These are phyloP conservation scores for Mortierella sp. DNA, from an alignment of 371 early-diverging fungal genomes.

Conservation along the genomic window DNA sequence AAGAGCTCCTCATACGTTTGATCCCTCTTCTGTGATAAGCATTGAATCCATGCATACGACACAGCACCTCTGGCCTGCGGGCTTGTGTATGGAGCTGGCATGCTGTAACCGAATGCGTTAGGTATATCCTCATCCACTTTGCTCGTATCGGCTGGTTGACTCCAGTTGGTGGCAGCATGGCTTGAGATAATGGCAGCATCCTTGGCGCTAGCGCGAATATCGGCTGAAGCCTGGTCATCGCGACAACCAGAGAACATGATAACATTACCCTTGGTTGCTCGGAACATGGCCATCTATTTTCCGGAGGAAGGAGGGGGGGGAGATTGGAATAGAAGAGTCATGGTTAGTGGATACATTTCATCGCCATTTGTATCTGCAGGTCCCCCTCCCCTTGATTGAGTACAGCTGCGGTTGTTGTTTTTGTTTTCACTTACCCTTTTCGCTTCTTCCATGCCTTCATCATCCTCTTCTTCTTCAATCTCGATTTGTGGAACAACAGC, in stretches of 20 bases:
- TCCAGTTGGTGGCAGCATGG: constrained; percentile 25
- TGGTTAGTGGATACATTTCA: neutral
- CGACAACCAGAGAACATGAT: constrained; percentile 66
- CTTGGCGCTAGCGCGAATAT: constrained; percentile 52
- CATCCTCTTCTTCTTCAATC: neutral
- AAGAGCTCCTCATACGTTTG: constrained; percentile 60
- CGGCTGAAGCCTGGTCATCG: constrained; percentile 68
- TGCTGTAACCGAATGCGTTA: constrained; percentile 48
- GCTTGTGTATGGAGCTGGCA: constrained; percentile 44
- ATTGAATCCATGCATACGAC: constrained; percentile 60
- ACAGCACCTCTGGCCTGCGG: constrained; percentile 60
- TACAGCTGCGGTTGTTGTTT: neutral
- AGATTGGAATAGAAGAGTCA: neutral
- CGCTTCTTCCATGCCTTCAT: constrained; percentile 35
- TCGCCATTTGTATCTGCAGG: too few relatives aligned
- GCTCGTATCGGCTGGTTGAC: constrained; percentile 13
- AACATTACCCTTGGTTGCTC: constrained; percentile 54
- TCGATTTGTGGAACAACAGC: too few relatives aligned
- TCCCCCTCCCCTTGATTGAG: too few relatives aligned
- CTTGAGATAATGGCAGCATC: constrained; percentile 37
- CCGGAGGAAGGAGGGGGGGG: too few relatives aligned
- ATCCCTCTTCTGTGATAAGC: constrained; percentile 48
- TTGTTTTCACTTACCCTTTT: constrained; percentile 35
- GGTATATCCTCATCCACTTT: constrained; percentile 4
- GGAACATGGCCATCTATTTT: constrained; percentile 48